phyloP scores from a whole-genome alignment of 495 filamentous ascomycete species.

The Hypoxylon subgilvum region DNA sequence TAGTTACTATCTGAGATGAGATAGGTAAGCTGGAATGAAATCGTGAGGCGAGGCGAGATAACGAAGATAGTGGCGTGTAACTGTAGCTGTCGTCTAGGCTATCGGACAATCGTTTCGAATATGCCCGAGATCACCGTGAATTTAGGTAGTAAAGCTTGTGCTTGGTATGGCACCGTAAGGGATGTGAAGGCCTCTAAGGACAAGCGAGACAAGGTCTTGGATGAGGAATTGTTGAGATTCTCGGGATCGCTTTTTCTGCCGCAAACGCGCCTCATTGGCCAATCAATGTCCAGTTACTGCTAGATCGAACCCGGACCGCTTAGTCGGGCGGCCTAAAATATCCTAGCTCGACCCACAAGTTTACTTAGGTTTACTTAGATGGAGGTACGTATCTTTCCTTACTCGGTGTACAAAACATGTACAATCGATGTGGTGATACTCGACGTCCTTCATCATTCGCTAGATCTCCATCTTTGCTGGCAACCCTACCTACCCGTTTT shows the following conservation, averaged over 20 bases:
- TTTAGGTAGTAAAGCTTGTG: neutral
- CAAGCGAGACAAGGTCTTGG: too few species aligned
- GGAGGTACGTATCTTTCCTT: neutral
- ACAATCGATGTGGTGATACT: too few species aligned
- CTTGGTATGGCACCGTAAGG: too few species aligned
- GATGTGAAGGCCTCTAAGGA: too few species aligned
- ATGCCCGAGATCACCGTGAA: slow-evolving; percentile 22
- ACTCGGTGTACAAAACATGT: neutral
- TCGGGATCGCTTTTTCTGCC: slow-evolving; percentile 39
- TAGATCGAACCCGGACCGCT: slow-evolving; percentile 23
- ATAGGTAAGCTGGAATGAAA: too few species aligned
- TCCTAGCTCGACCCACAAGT: slow-evolving; percentile 14
- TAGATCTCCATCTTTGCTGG: slow-evolving; percentile 1
- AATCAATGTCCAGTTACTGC: slow-evolving; percentile 21
- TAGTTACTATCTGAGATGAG: neutral
- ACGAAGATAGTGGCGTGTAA: slow-evolving; percentile 1
- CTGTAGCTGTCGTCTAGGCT: slow-evolving; percentile 1
- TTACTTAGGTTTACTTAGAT: neutral
- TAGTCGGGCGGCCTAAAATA: slow-evolving; percentile 34
- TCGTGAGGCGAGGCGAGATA: too few species aligned
- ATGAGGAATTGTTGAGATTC: slow-evolving; percentile 30
- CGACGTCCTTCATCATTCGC: slow-evolving; percentile 14
- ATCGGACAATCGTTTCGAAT: slow-evolving; percentile 29
- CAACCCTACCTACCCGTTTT: slow-evolving; percentile 26
- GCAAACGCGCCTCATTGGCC: slow-evolving; percentile 17